Conservation (phyloP, 176 grass and related monocot genomes). For the Oropetium thomaeum region DNA sequence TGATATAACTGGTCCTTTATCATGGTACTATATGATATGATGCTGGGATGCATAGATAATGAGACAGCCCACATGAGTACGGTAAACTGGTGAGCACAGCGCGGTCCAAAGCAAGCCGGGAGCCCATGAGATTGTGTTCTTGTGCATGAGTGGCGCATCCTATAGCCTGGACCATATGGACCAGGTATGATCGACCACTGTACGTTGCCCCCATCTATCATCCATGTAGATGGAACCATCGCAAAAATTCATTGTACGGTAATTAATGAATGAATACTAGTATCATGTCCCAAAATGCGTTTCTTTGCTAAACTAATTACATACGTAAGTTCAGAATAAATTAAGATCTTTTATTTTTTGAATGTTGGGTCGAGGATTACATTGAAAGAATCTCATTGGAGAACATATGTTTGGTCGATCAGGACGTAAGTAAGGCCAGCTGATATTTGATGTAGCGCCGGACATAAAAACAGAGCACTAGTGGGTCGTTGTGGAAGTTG, state of each 20-base stretch:
- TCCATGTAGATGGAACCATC: not conserved
- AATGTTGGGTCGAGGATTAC: no score
- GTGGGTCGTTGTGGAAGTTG: not conserved
- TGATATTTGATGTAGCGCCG: no score
- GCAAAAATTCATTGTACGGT: not conserved
- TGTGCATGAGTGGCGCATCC: not conserved
- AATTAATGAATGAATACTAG: not conserved
- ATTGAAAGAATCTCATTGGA: no score
- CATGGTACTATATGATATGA: not conserved
- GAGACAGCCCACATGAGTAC: slow-evolving; percentile 1
- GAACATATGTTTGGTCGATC: no score
- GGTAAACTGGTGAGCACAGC: not conserved
- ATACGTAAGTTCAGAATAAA: no score
- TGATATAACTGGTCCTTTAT: not conserved
- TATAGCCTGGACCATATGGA: not conserved
- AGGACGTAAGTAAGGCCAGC: no score
- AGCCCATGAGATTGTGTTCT: not conserved
- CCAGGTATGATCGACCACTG: not conserved
- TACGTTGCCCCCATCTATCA: not conserved
- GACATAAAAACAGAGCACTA: no score
- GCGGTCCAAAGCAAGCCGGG: not conserved
- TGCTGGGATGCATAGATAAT: not conserved
- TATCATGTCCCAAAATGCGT: no score
- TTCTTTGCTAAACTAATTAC: no score
- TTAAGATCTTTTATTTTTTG: no score